Evolutionary conservation across 768 basidiomycete species (phyloP).

Genomic region (Fomitopsis pulvina): DNA sequence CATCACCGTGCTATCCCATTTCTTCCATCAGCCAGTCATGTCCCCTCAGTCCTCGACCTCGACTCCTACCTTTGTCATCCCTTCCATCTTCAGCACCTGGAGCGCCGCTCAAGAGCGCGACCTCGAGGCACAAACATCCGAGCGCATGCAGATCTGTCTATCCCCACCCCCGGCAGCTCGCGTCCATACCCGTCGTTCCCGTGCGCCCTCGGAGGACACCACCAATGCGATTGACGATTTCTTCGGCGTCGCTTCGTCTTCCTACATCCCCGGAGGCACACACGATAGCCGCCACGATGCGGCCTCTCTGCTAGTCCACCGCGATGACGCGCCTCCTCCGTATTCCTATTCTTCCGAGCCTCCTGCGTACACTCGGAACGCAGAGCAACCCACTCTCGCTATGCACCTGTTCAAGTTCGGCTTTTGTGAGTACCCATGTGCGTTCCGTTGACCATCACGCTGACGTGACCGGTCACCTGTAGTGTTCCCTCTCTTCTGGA

Average conservation of each 20-base stretch:
- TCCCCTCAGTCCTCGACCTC: neutral
- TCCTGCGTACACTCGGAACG: constrained; percentile 28
- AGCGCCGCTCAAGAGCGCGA: constrained; percentile 2
- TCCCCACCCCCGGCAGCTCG: neutral
- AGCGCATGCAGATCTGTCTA: neutral
- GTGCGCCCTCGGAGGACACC: neutral
- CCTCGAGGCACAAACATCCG: constrained; percentile 3
- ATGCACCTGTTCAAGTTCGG: constrained; percentile 44
- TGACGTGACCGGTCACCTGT: constrained; percentile 2
- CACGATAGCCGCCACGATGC: constrained; percentile 28
- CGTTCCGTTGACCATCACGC: neutral
- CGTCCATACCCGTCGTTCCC: neutral
- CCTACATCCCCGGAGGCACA: constrained; percentile 16
- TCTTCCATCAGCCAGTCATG: neutral
- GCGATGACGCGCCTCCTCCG: constrained; percentile 23
- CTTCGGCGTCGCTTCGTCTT: constrained; percentile 21
- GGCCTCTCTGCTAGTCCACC: constrained; percentile 8
- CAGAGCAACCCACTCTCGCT: constrained; percentile 38
- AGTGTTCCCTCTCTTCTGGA: constrained; percentile 48
- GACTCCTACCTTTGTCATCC: constrained; percentile 1
- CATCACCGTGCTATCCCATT: neutral
- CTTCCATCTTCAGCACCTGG: constrained; percentile 2
- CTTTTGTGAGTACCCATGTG: constrained; percentile 32
- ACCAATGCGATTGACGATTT: constrained; percentile 13
- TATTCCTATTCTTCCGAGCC: constrained; percentile 24